Percentiles rank a stretch among this genome's conserved stretches.
Evolutionary conservation across 2,329 filamentous ascomycete species (phyloP).

Genomic region (Plectosphaerella plurivora): DNA sequence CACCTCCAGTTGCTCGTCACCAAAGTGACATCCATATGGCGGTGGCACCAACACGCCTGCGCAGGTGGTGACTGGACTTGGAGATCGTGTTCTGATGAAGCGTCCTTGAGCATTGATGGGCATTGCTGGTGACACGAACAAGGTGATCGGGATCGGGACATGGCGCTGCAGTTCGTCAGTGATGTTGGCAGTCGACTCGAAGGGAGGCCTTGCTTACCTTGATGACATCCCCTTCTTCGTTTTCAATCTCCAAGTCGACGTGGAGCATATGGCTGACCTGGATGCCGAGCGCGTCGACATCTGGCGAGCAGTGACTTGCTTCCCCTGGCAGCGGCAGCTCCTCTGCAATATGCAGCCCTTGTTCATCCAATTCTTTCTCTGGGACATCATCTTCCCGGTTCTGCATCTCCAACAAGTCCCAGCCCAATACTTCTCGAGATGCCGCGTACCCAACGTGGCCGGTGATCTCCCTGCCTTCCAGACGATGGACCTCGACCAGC

Average conservation of each 20-base stretch:
- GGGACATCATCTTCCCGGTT: not conserved
- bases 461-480: not conserved
- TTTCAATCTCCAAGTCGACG: not conserved
- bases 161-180: not conserved
- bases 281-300: not conserved
- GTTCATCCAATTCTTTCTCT: not conserved
- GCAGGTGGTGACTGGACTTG: not conserved
- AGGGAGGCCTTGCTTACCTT: not conserved
- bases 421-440: not conserved
- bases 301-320: conserved; percentile 1
- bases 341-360: not conserved
- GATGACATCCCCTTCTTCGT: not conserved
- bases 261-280: conserved; percentile 2
- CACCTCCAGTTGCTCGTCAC: not conserved
- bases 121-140: conserved; percentile 3
- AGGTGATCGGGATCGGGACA: not conserved
- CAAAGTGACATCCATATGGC: conserved; percentile 1
- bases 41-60: not conserved
- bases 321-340: conserved; percentile 2
- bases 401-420: not conserved
- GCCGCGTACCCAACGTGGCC: not conserved
- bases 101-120: conserved; percentile 1
- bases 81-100: not conserved
- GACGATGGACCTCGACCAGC: conserved; percentile 2
- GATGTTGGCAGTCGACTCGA: not conserved